Percentiles rank a stretch among this genome's conserved stretches.
Conservation (phyloP, 1,284 basidiomycete genomes). For the Meripilus lineatus region DNA sequence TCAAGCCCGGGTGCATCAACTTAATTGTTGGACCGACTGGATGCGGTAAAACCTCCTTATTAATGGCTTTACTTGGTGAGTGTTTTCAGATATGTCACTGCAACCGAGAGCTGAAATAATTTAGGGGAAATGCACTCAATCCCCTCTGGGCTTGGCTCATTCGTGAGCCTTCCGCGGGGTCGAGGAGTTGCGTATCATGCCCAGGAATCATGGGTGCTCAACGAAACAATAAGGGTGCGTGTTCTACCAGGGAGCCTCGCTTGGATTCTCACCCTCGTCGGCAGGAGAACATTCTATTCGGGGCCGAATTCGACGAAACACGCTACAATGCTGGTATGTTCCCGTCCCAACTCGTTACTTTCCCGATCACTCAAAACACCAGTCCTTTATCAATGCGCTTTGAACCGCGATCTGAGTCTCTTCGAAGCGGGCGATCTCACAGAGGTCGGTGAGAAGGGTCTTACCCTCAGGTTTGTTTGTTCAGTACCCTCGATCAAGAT, state of each 20-base stretch:
- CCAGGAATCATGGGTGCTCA: conserved; percentile 72
- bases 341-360: conserved; percentile 15
- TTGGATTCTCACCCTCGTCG: neutral
- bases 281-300: conserved; percentile 41
- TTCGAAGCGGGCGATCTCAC: conserved; percentile 68
- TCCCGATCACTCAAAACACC: conserved; percentile 25
- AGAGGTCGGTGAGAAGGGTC: conserved; percentile 59
- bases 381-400: conserved; percentile 59
- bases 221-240: conserved; percentile 39
- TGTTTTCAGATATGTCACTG: conserved; percentile 14
- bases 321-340: conserved; percentile 36
- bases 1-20: conserved; percentile 54
- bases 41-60: conserved; percentile 46
- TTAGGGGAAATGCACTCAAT: conserved; percentile 56
- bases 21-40: conserved; percentile 61
- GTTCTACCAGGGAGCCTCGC: neutral
- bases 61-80: conserved; percentile 51
- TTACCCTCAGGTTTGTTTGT: conserved; percentile 46
- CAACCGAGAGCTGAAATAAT: conserved; percentile 10
- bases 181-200: conserved; percentile 69
- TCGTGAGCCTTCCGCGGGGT: conserved; percentile 60
- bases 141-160: conserved; percentile 49
- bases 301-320: conserved; percentile 35
- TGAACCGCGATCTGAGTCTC: conserved; percentile 53
- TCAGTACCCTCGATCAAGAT: conserved; percentile 4